Percentiles rank a stretch among this genome's conserved stretches.
These are phyloP conservation scores for Stipa capillata DNA, from an alignment of 176 grass and related monocot genomes.

Conservation along the genomic window DNA sequence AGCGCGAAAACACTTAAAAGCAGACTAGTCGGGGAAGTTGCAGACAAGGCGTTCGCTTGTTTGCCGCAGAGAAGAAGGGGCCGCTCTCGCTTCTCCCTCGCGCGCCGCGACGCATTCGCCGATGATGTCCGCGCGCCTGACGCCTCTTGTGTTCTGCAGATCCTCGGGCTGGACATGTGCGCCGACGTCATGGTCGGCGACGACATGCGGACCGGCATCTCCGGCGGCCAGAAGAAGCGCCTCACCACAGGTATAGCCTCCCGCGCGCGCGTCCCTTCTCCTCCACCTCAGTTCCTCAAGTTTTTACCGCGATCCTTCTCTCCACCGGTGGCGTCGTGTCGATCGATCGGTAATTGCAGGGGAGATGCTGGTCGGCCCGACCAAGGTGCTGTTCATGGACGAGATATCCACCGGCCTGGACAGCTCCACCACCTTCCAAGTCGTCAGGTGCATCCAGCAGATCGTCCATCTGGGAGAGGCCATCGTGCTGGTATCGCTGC, in stretches of 20 bases:
- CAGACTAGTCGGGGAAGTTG: not conserved
- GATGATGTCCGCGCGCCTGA: not conserved
- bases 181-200: conserved; percentile 85
- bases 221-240: conserved; percentile 94
- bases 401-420: conserved; percentile 97
- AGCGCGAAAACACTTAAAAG: no score
- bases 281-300: not conserved
- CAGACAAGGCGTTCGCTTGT: conserved; percentile 4
- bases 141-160: conserved; percentile 18
- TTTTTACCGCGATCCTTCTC: not conserved
- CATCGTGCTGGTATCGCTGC: conserved; percentile 82
- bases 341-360: conserved; percentile 29
- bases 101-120: not conserved
- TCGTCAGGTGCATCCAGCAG: conserved; percentile 87
- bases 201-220: conserved; percentile 79
- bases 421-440: conserved; percentile 94
- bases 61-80: not conserved
- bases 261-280: not conserved
- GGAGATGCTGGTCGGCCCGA: conserved; percentile 99
- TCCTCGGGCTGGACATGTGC: conserved; percentile 92
- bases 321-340: not conserved
- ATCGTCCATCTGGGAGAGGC: conserved; percentile 86
- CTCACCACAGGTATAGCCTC: conserved; percentile 79
- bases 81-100: not conserved
- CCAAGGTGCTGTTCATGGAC: conserved; percentile 96